These are phyloP conservation scores for Alloteropsis semialata DNA, from an alignment of 176 grass and related monocot species.

Conservation along the genomic window DNA sequence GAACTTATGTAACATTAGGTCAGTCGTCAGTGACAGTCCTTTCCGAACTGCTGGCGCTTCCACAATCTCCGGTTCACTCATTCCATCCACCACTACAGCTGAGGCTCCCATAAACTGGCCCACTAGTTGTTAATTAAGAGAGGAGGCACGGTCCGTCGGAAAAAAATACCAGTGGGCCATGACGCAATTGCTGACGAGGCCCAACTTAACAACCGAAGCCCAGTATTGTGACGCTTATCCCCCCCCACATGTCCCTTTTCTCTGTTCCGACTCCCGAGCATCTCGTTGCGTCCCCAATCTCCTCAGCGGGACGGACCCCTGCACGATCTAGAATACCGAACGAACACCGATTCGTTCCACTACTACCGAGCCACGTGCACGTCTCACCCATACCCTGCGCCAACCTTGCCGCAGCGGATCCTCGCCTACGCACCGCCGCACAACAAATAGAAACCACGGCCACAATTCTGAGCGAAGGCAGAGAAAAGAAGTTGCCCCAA, in stretches of 20 bases:
- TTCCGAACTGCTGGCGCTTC: too few species aligned
- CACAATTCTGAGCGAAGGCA: background rate
- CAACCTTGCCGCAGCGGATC: conserved; percentile 23
- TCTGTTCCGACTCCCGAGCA: background rate
- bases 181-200: conserved; percentile 13
- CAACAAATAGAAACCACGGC: conserved; percentile 25
- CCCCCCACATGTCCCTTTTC: too few species aligned
- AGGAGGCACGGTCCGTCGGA: background rate
- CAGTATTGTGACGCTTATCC: background rate
- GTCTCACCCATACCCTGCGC: background rate
- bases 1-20: too few species aligned
- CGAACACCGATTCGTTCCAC: background rate
- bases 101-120: background rate
- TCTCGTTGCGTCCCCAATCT: background rate
- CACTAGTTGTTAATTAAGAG: background rate
- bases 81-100: too few species aligned
- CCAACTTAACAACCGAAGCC: background rate
- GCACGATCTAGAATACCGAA: background rate
- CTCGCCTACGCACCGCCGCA: conserved; percentile 8
- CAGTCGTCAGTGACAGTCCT: too few species aligned
- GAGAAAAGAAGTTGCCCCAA: background rate
- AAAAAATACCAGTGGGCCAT: background rate
- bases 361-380: background rate
- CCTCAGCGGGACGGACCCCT: background rate
- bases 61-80: too few species aligned